phyloP scores from a whole-genome alignment of 257 asterid species.

The Pogostemon cablin region DNA sequence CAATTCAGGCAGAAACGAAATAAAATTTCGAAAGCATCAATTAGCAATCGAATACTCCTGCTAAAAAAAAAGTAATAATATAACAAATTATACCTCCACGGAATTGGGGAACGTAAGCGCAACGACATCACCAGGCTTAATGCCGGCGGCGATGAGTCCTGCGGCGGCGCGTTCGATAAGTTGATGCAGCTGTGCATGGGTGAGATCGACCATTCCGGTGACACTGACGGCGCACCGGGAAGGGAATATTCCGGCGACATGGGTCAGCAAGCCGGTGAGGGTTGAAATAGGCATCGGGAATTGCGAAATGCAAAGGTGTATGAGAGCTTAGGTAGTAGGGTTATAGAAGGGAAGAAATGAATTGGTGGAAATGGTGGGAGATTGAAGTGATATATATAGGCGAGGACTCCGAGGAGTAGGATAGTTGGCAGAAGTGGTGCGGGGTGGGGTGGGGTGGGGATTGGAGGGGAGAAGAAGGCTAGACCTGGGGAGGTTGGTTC shows the following conservation, averaged over 20 bases:
- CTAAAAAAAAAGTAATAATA: no score
- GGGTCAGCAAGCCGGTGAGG: constrained; percentile 59
- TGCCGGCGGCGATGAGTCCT: constrained; percentile 74
- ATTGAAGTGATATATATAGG: no score
- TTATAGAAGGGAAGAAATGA: no score
- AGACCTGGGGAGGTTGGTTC: no score
- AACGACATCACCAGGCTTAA: constrained; percentile 74
- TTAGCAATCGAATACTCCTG: no score
- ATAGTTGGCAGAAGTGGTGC: no score
- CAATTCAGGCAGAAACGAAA: no score
- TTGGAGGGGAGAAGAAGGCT: no score
- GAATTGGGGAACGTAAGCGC: constrained; percentile 97
- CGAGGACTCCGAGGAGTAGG: no score
- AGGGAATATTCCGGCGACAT: constrained; percentile 63
- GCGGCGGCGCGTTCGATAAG: constrained; percentile 72
- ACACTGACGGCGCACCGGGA: constrained; percentile 65
- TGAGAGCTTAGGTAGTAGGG: no score
- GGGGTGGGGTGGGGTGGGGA: no score
- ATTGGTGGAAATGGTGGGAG: no score
- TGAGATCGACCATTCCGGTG: constrained; percentile 68
- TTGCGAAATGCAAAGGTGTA: neutral
- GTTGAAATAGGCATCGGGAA: constrained; percentile 53
- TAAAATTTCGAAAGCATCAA: neutral
- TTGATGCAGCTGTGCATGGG: constrained; percentile 56
- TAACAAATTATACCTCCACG: constrained; percentile 58